Base-by-base conservation (phyloP, 139 green algal genomes). In the Tetraselmis striata region DNA sequence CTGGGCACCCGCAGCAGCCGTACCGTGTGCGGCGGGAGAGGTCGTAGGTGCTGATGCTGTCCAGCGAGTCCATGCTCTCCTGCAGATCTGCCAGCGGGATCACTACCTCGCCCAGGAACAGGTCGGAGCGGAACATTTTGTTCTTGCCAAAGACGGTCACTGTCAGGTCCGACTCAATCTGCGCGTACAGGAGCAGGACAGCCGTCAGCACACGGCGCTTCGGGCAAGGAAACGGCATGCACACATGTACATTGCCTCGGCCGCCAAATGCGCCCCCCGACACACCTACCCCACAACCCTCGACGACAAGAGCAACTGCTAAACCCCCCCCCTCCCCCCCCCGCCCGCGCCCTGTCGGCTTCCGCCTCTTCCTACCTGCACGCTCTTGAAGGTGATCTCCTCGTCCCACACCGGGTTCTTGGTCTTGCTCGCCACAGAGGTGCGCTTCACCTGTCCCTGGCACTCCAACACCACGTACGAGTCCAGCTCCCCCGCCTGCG, bases 71-170 rank as follows among this genome's bases (percentile, higher is more conserved):
- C 74, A 31, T 77, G 23, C 26, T 78, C 0, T 84, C 67, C 1
- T 85, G 82, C 29, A 88, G 79, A 23, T 89, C 87, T 0, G 80
- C 75, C 85, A 89, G 77, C 11, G 87, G 85, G 11, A 90, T 83
- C 1, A 89, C 31, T 24, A 89, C 83, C 75, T 91, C 87, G 1
- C 87, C 87, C 2, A 91, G 45, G 77, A 88, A 88, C 1, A 79
- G 45, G 59, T 91, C 87, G 18, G 59, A 27, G 2, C 84, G 32
- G 18, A 90, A 27, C 32, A 84, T 76, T 25, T 18, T 67, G 23
- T 24, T 80, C 2, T 81, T 79, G 2, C 77, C 78, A 28, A 81
- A 87, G 31, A 91, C 76, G 1, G 29, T 81, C 22, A 90, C 78
- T 67, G 80, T 79, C 23, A 90, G 82, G 75, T 90, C 83, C 18